Evolutionary conservation across 176 grass and related monocot genomes (phyloP), one percentile per base, ranked within the genome.

Genomic region (Tillandsia leiboldiana): DNA sequence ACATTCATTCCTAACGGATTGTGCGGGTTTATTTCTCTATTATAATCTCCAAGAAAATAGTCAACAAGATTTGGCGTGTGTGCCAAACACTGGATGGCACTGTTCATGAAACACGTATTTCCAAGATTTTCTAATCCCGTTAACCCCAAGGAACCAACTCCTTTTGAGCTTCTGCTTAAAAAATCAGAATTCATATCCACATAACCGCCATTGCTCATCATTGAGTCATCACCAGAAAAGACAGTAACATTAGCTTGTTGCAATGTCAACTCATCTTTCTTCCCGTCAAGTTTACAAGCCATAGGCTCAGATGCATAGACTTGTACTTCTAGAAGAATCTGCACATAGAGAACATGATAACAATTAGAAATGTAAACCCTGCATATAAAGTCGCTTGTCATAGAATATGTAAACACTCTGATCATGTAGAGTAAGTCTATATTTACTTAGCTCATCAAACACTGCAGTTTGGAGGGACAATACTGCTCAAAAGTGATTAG

Each of bases 51-150:
- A 78, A 85, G 87, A 69, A 93, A 99, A 83, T 92, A 99, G 63
- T 99, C 80, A 73, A 87, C 87, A 57, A 97, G 86, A 51, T 83
- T 92, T 65, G 84, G 49, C 42, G 94, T 93, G 81, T 97, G 94
- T 79, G 82, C 82, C 82, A 97, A 83, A 78, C 94, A 97, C 69
- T 97, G 94, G 49, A 97, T 82, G 42, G 94, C 85, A 75, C 86
- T 97, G 77, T 97, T 97, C 94, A 97, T 97, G 74, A 97, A 97
- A 72, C 94, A 97, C 57, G 89, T 97, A 79, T 97, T 97, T 65
- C 94, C 94, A 48, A 97, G 89, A 80, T 97, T 97, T 70, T 97
- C 89, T 66, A 97, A 76, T 81, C 94, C 94, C 68, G 86, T 90
- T 80, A 97, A 75, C 18, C 88, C 92, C 27, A 80, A 83, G 47